Evolutionary conservation across 306 rosid genomes (phyloP), one percentile per base, ranked within the genome.

Genomic region (Urtica urens): DNA sequence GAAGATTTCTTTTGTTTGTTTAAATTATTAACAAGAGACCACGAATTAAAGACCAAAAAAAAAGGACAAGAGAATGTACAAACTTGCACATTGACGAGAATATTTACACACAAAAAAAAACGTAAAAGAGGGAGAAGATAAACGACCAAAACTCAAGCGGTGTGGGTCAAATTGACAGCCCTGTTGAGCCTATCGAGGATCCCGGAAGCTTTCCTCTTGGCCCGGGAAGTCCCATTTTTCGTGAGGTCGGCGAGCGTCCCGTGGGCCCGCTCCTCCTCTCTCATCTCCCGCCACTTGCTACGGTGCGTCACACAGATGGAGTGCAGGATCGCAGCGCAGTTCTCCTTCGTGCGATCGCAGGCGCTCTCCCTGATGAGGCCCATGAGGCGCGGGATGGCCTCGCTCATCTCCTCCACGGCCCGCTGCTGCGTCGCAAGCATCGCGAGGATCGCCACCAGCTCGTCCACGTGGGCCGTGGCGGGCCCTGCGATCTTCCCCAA

Each of bases 181-280:
- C 81, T 72, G 77, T 83, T 74, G 57, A 87, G 56, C 68, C 96
- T 78, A 60, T 80, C 96, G n/a, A 88, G 88, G 58, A 88, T 78
- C 62, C 88, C 86, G 59, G 60, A 70, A 44, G 96, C 96, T 60
- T 88, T 83, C 23, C 93, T 80, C 67, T 81, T 80, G 7, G 96
- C 94, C 68, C 96, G 83, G 51, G 96, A 76, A 44, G 93, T 88
- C 65, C 96, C 96, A 70, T 57, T 83, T 60, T 60, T 52, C 49
- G 86, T 74, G 39, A 88, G 77, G 57, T 78, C 82, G 10, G 96
- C 76, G 41, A 88, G 69, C 23, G 88, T 80, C 68, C 83, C 71
- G 31, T 76, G 30, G 0, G 16, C 58, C 18, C 66, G 80, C 65
- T 88, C 96, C 46, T 83, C 95, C 62, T 83, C 96, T 59, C 70